Percentiles rank a stretch among this genome's conserved stretches.
These are phyloP conservation scores for Colletotrichum higginsianum DNA, from an alignment of 2,329 filamentous ascomycete species.

Conservation along the genomic window DNA sequence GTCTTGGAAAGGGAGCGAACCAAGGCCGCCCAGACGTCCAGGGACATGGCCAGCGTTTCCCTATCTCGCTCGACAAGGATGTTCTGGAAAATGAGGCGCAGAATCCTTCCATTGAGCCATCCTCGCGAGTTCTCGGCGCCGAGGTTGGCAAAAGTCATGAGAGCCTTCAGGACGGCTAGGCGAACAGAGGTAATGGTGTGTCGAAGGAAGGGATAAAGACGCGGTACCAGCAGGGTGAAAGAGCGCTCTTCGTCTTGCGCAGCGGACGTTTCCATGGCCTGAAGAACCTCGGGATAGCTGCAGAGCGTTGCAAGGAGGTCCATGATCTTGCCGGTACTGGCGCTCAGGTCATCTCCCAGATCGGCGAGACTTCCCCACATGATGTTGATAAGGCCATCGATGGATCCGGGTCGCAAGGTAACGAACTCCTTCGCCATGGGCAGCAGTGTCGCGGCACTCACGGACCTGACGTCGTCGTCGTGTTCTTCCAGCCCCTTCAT, in stretches of 20 bases:
- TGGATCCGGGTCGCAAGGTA: slow-evolving; percentile 81
- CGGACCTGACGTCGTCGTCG: slow-evolving; percentile 96
- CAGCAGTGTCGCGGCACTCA: slow-evolving; percentile 96
- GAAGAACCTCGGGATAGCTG: slow-evolving; percentile 91
- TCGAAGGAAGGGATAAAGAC: slow-evolving; percentile 94
- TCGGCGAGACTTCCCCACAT: slow-evolving; percentile 98
- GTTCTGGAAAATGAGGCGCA: slow-evolving; percentile 95
- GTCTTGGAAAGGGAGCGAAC: slow-evolving; percentile 77
- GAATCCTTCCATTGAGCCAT: slow-evolving; percentile 92
- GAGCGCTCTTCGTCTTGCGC: slow-evolving; percentile 87
- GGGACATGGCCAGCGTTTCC: slow-evolving; percentile 83
- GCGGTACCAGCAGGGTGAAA: slow-evolving; percentile 91
- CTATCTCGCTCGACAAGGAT: slow-evolving; percentile 93
- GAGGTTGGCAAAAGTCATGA: slow-evolving; percentile 93
- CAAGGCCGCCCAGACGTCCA: slow-evolving; percentile 89
- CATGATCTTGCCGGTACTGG: slow-evolving; percentile 98
- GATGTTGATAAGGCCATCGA: slow-evolving; percentile 89
- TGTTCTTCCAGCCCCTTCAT: slow-evolving; percentile 94
- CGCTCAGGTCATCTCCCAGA: slow-evolving; percentile 95
- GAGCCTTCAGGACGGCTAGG: slow-evolving; percentile 90
- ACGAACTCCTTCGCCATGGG: slow-evolving; percentile 98
- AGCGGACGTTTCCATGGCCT: slow-evolving; percentile 94
- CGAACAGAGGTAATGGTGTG: slow-evolving; percentile 98
- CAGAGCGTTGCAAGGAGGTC: slow-evolving; percentile 96
- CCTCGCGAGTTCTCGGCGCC: slow-evolving; percentile 84